These are phyloP conservation scores for Oenanthe sinensis DNA, from an alignment of 129 eudicot genomes.

Conservation along the genomic window DNA sequence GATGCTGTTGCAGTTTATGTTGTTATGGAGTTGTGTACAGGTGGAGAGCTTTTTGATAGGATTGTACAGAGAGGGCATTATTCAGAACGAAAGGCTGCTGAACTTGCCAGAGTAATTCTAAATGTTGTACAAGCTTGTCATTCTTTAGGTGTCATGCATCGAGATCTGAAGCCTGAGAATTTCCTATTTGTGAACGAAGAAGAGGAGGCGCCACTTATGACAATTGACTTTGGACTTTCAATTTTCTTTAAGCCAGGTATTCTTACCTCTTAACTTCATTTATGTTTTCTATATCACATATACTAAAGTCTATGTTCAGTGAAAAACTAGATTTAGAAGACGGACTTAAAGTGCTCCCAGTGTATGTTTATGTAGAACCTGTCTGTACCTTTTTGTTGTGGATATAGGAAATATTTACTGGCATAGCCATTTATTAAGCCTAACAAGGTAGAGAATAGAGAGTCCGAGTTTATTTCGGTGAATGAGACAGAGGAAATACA, in stretches of 20 bases:
- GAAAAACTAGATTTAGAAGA: neutral
- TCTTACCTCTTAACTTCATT: neutral
- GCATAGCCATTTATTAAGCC: neutral
- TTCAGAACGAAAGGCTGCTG: conserved; percentile 77
- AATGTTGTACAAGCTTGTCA: conserved; percentile 78
- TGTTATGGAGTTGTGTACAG: conserved; percentile 78
- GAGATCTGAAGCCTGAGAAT: conserved; percentile 91
- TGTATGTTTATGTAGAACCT: neutral
- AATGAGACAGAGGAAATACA: neutral
- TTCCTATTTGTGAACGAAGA: conserved; percentile 68
- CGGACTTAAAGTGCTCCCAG: neutral
- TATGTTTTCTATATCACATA: neutral
- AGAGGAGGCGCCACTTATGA: conserved; percentile 72
- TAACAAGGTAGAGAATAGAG: neutral
- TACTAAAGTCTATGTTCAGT: neutral
- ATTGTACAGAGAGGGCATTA: conserved; percentile 70
- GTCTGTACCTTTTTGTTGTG: neutral
- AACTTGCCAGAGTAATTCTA: conserved; percentile 60
- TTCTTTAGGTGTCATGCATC: conserved; percentile 95
- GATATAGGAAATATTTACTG: neutral
- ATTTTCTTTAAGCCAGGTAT: conserved; percentile 88
- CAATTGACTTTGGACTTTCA: conserved; percentile 80
- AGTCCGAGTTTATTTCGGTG: neutral
- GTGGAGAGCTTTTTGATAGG: conserved; percentile 90
- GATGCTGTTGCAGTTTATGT: conserved; percentile 82